These are phyloP conservation scores for Neurospora sp. DNA, from an alignment of 2,329 filamentous ascomycete species.

Conservation along the genomic window DNA sequence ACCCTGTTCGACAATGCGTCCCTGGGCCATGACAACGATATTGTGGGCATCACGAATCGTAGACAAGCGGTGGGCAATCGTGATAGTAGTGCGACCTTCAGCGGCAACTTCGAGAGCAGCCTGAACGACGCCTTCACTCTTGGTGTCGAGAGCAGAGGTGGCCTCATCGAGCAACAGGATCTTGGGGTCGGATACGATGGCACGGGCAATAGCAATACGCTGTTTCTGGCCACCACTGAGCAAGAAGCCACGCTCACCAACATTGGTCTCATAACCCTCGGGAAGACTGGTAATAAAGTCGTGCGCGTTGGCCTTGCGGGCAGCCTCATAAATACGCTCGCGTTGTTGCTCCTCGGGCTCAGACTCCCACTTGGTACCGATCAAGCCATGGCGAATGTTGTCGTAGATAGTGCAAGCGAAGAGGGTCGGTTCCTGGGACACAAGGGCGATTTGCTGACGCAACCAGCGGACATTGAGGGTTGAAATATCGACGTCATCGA, in stretches of 20 bases:
- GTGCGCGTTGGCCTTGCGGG: conserved; percentile 86
- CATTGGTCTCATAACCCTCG: conserved; percentile 84
- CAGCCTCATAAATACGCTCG: conserved; percentile 67
- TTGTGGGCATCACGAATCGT: conserved; percentile 93
- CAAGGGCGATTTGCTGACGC: conserved; percentile 81
- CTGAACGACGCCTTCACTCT: conserved; percentile 89
- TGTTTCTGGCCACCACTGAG: conserved; percentile 95
- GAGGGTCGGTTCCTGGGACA: conserved; percentile 85
- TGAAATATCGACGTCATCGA: conserved; percentile 76
- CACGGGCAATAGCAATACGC: conserved; percentile 86
- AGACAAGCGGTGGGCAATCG: conserved; percentile 88
- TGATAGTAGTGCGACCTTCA: conserved; percentile 83
- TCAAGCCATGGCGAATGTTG: conserved; percentile 84
- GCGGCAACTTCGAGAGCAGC: conserved; percentile 81
- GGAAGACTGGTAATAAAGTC: conserved; percentile 78
- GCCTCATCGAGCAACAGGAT: conserved; percentile 91
- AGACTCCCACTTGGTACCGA: conserved; percentile 69
- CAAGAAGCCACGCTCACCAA: conserved; percentile 89
- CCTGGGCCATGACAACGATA: conserved; percentile 84
- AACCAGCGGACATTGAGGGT: conserved; percentile 83
- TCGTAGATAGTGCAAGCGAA: conserved; percentile 83
- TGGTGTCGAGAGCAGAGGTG: conserved; percentile 86
- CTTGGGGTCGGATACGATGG: conserved; percentile 83
- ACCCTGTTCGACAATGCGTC: conserved; percentile 85
- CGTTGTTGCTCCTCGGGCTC: conserved; percentile 56